These are phyloP conservation scores for Wickerhamiella bombiphila DNA, from an alignment of 805 yeast genomes.

Conservation along the genomic window DNA sequence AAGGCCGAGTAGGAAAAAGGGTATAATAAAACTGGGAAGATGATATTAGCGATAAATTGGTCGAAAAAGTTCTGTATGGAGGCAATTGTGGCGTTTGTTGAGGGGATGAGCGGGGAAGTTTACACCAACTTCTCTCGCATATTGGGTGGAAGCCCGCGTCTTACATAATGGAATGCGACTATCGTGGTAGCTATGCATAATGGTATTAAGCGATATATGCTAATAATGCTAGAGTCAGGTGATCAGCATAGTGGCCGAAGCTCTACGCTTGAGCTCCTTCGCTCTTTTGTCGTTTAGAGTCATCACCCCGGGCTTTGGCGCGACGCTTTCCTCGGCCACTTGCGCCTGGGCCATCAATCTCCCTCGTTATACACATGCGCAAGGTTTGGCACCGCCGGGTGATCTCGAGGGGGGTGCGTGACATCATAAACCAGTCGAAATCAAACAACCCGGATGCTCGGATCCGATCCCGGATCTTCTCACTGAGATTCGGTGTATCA, in stretches of 20 bases:
- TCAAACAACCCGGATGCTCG: conserved; percentile 59
- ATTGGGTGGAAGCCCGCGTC: too few relatives aligned
- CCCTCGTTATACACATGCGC: conserved; percentile 59
- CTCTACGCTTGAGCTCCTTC: conserved; percentile 1
- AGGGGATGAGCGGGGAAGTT: too few relatives aligned
- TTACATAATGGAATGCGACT: too few relatives aligned
- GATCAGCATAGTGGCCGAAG: neutral
- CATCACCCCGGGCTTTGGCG: conserved; percentile 1
- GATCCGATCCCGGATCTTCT: conserved; percentile 56
- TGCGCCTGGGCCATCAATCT: conserved; percentile 33
- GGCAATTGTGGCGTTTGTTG: too few relatives aligned
- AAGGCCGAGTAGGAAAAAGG: too few relatives aligned
- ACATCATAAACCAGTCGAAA: conserved; percentile 74
- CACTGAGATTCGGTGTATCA: conserved; percentile 63
- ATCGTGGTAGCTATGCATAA: too few relatives aligned
- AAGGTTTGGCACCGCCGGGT: conserved; percentile 72
- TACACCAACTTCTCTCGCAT: too few relatives aligned
- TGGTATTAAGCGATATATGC: too few relatives aligned
- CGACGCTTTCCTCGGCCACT: conserved; percentile 21
- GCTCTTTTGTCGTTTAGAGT: neutral
- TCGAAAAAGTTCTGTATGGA: too few relatives aligned
- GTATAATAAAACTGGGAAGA: too few relatives aligned
- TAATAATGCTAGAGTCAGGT: too few relatives aligned
- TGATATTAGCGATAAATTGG: too few relatives aligned
- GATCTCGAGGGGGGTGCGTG: conserved; percentile 63